Conservation (phyloP, 257 asterid species). For the Galeopsis tetrahit region DNA sequence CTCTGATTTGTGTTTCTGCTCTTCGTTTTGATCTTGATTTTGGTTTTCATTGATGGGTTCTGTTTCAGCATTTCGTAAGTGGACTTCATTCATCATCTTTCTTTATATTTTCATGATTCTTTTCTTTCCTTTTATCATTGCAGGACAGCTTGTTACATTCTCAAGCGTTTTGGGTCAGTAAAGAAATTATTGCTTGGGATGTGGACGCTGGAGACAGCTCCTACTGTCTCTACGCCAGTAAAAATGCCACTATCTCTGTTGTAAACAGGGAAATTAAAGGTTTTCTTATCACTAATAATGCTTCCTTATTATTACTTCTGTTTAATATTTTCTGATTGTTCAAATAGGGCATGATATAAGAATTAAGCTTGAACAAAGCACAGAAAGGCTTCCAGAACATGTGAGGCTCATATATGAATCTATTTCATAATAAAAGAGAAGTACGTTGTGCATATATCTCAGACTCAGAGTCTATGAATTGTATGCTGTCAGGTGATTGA, state of each 20-base stretch:
- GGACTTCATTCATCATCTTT: constrained; percentile 1
- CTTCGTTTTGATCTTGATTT: not conserved
- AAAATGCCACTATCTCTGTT: constrained; percentile 61
- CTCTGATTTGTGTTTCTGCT: not conserved
- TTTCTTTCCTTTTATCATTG: constrained; percentile 28
- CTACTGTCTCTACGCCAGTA: constrained; percentile 73
- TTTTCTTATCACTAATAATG: constrained; percentile 34
- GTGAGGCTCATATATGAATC: constrained; percentile 46
- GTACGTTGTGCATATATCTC: not conserved
- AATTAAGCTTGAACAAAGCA: constrained; percentile 55
- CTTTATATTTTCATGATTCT: constrained; percentile 4
- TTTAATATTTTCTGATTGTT: constrained; percentile 24
- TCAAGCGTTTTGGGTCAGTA: constrained; percentile 86
- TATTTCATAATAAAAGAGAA: not conserved
- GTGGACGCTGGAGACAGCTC: constrained; percentile 65
- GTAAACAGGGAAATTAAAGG: constrained; percentile 68
- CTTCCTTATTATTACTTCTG: constrained; percentile 3
- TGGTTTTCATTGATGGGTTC: not conserved
- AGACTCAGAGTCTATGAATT: constrained; percentile 14
- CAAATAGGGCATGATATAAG: constrained; percentile 71
- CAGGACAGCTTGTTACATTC: constrained; percentile 67
- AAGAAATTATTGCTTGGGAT: constrained; percentile 81
- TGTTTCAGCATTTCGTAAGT: not conserved
- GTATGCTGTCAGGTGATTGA: constrained; percentile 57
- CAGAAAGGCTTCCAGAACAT: constrained; percentile 59